Base-by-base conservation (phyloP, 768 basidiomycete species). In the Steccherinum ochraceum region DNA sequence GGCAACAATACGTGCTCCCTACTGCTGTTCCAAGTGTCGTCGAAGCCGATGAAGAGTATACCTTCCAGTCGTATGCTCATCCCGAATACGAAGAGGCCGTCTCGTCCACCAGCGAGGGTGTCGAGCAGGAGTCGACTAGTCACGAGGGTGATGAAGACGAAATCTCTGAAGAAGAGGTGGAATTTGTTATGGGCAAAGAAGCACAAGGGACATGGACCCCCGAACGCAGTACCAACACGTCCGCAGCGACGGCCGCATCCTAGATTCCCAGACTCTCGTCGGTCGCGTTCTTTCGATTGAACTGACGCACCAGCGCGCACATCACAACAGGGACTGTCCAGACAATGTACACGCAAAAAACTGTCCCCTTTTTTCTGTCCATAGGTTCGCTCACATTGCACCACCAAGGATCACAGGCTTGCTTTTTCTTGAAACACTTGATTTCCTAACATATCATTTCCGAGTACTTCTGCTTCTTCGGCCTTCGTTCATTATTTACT, bases 91-190 rank as follows among this genome's bases (percentile, higher is more conserved):
- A 30, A 12, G 51, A 25, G 13, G 43, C 30, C 12, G 39, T 18
- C 19, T 27, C 45, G 2, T 21, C 24, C 13, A 26, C 24, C 24
- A 25, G 46, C 12, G n/a, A n/a, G n/a, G n/a, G n/a, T n/a, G n/a
- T n/a, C 27, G 41, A 42, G 45, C 25, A 18, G 19, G 3, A 25
- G 47, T 13, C 25, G 16, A 20, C 45, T 19, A 16, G 59, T 24
- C n/a, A 54, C 16, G 67, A 69, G 1, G 70, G 58, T 18, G 70
- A 74, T 1, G 71, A 68, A 24, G 77, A 81, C 2, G 81, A 84
- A 10, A 83, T 84, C 2, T 83, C 83, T 1, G 84, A 86, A n/a
- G 84, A 85, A 25, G 83, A 86, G 39, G 76, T 86, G n/a, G 83
- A 78, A n/a, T 83, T 86, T 56, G 84, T 86, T 35, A 76, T 86